Evolutionary conservation across 192 early-diverging fungal species (phyloP).

Genomic region (Coemansia reversa): DNA sequence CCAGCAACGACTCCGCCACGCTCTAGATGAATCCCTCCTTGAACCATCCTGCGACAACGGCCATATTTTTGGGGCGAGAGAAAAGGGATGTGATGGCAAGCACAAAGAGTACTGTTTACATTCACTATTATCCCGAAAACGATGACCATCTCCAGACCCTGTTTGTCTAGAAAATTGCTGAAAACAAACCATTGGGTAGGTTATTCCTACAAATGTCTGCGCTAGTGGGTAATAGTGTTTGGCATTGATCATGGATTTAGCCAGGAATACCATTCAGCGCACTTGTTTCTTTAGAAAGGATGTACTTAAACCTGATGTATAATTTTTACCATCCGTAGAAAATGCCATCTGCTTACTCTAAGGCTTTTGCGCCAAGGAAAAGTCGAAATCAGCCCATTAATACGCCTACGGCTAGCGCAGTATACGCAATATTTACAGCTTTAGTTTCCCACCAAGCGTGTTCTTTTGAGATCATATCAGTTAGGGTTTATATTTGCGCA

Average conservation of each 20-base stretch:
- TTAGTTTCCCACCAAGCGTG: not conserved
- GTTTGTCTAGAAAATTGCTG: not conserved
- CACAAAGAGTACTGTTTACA: conserved; percentile 6
- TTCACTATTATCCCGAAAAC: not conserved
- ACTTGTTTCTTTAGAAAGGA: not conserved
- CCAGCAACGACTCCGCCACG: conserved; percentile 8
- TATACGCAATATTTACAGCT: not conserved
- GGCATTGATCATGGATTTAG: not conserved
- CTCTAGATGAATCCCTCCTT: conserved; percentile 12
- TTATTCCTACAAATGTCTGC: not conserved
- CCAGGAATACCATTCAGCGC: not conserved
- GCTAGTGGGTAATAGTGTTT: not conserved
- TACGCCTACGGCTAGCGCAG: not conserved
- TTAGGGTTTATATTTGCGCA: not conserved
- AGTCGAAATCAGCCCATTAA: not conserved
- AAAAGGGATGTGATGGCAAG: conserved; percentile 11
- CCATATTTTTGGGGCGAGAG: conserved; percentile 7
- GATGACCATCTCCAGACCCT: not conserved
- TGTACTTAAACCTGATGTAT: not conserved
- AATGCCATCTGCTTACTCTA: not conserved
- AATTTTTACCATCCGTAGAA: not conserved
- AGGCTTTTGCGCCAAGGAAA: not conserved
- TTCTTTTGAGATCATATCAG: not conserved
- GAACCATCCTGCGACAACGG: not conserved
- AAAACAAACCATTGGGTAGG: not conserved